A percentile compares a stretch with the other conserved stretches of the same genome.
Evolutionary conservation across 2,329 filamentous ascomycete genomes (phyloP).

Genomic region (Penicillium sp.): DNA sequence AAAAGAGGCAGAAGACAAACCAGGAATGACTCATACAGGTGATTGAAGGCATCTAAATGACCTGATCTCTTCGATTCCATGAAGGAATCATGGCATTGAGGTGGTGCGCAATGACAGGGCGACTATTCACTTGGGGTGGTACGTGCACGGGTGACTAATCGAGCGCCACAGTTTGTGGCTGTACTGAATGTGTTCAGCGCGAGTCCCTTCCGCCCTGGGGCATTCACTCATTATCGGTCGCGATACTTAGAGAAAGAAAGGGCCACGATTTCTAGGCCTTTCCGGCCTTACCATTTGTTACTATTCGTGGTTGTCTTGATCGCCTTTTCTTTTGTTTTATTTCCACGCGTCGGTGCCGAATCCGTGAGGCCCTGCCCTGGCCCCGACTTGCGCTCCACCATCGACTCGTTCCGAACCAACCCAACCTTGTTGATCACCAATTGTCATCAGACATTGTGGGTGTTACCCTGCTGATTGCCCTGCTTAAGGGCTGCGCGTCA

Average conservation of each 20-base stretch:
- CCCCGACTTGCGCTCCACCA: constrained; percentile 22
- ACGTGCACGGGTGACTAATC: constrained; percentile 20
- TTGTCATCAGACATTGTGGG: constrained; percentile 10
- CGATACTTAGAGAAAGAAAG: neutral
- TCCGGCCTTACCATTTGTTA: neutral
- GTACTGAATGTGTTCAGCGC: constrained; percentile 14
- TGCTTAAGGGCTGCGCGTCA: neutral
- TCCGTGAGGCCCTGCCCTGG: constrained; percentile 18
- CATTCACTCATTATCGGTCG: constrained; percentile 15
- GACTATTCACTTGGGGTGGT: constrained; percentile 16
- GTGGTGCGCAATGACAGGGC: constrained; percentile 2
- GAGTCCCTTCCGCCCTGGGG: constrained; percentile 25
- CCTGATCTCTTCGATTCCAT: constrained; percentile 2
- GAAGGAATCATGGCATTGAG: constrained; percentile 1
- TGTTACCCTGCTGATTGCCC: neutral
- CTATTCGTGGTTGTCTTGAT: neutral
- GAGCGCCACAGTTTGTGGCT: constrained; percentile 23
- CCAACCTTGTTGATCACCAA: constrained; percentile 16
- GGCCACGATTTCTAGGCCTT: neutral
- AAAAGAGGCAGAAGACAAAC: neutral
- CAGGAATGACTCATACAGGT: neutral
- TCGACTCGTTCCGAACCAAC: constrained; percentile 12
- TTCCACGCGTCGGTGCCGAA: constrained; percentile 20
- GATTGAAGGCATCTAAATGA: constrained; percentile 1
- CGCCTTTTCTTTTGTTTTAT: constrained; percentile 2